Evolutionary conservation across 768 basidiomycete genomes (phyloP).

Genomic region (Lactarius quietus): DNA sequence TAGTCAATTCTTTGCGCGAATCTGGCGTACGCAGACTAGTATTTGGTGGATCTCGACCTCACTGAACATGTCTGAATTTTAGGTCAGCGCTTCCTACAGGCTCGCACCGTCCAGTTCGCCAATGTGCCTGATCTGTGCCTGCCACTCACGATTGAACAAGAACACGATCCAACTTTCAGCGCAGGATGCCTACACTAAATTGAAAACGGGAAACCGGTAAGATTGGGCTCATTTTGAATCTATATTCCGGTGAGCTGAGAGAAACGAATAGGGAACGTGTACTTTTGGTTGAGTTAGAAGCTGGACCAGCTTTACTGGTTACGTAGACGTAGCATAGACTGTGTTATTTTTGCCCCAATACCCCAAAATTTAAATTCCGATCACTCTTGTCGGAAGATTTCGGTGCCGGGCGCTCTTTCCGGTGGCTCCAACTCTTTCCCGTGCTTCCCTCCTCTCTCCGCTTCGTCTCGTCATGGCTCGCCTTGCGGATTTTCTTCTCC

Average conservation of each 20-base stretch:
- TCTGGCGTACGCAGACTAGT: constrained; percentile 48
- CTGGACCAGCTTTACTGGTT: constrained; percentile 54
- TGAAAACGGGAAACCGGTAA: constrained; percentile 42
- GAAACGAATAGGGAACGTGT: constrained; percentile 42
- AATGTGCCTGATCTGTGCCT: constrained; percentile 54
- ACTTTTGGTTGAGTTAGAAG: constrained; percentile 48
- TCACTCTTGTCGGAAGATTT: neutral
- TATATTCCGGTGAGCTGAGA: constrained; percentile 4
- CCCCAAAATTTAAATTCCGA: constrained; percentile 12
- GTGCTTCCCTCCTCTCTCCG: constrained; percentile 18
- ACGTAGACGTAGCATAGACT: constrained; percentile 42
- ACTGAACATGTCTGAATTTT: constrained; percentile 19
- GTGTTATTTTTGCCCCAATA: neutral
- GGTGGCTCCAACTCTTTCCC: constrained; percentile 18
- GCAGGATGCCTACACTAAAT: constrained; percentile 44
- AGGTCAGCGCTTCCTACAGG: constrained; percentile 63
- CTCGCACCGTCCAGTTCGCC: constrained; percentile 59
- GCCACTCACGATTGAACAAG: constrained; percentile 43
- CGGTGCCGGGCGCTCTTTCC: neutral
- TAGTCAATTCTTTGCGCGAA: constrained; percentile 55
- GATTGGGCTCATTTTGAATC: constrained; percentile 17
- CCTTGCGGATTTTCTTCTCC: constrained; percentile 69
- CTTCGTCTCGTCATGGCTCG: constrained; percentile 50
- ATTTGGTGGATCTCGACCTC: neutral
- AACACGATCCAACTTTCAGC: constrained; percentile 42